phyloP scores from a whole-genome alignment of 2,329 filamentous ascomycete species.

The Cladophialophora yegresii region DNA sequence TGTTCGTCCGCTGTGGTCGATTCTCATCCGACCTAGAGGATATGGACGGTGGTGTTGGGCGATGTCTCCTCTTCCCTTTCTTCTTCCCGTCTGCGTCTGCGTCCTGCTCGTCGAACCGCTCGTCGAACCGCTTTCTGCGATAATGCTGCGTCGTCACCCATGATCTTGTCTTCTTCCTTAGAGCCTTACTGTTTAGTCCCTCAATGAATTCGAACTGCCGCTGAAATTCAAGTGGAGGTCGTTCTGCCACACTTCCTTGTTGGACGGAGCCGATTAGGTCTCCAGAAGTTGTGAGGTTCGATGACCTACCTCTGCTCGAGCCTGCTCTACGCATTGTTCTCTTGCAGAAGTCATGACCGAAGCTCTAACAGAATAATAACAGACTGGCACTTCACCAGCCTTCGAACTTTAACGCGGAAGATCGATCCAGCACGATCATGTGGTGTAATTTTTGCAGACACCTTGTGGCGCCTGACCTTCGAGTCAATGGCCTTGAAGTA shows the following conservation, averaged over 20 bases:
- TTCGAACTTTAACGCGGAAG: too few species aligned
- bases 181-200: constrained; percentile 16
- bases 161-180: constrained; percentile 20
- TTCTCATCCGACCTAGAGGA: not conserved
- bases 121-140: constrained; percentile 15
- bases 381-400: not conserved
- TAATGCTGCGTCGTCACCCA: constrained; percentile 26
- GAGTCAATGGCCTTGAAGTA: not conserved
- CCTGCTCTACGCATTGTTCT: not conserved
- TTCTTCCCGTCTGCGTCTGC: not conserved
- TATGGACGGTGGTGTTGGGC: not conserved
- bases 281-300: not conserved
- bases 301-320: not conserved
- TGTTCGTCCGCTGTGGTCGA: not conserved
- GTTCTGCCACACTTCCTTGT: not conserved
- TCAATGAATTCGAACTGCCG: constrained; percentile 21
- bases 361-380: not conserved
- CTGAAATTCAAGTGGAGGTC: not conserved
- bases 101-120: not conserved
- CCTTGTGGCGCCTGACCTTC: not conserved
- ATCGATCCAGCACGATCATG: not conserved
- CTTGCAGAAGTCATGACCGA: constrained; percentile 1
- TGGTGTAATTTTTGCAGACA: too few species aligned
- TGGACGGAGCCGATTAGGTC: not conserved
- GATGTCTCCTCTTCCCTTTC: not conserved